A percentile compares a stretch with the other conserved stretches of the same genome.
Evolutionary conservation across 768 basidiomycete genomes (phyloP).

Genomic region (Wakefieldia striispora): DNA sequence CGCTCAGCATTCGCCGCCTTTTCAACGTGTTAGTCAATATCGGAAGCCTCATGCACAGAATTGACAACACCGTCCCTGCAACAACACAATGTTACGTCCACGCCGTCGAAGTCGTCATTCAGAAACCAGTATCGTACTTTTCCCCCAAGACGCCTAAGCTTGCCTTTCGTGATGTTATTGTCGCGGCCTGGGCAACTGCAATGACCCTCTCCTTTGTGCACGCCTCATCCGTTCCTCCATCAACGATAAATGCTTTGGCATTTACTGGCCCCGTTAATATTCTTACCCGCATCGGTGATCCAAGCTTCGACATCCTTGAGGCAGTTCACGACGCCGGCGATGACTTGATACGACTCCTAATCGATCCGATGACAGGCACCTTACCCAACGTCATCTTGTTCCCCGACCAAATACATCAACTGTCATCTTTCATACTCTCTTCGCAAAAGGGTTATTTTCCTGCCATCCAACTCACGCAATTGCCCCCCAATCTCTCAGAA

Average conservation of each 20-base stretch:
- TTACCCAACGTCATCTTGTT: slow-evolving; percentile 42
- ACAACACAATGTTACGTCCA: slow-evolving; percentile 39
- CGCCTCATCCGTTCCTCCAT: slow-evolving; percentile 18
- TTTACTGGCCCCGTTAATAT: slow-evolving; percentile 21
- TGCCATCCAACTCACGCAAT: slow-evolving; percentile 26
- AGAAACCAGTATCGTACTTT: slow-evolving; percentile 23
- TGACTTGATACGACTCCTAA: slow-evolving; percentile 31
- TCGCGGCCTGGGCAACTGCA: slow-evolving; percentile 38
- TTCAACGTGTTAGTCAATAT: slow-evolving; percentile 45
- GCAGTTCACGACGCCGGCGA: slow-evolving; percentile 35
- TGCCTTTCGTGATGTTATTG: slow-evolving; percentile 37
- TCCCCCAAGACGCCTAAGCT: slow-evolving; percentile 20
- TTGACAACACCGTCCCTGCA: slow-evolving; percentile 25
- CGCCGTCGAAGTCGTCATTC: slow-evolving; percentile 43
- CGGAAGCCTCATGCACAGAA: slow-evolving; percentile 35
- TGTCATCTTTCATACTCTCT: slow-evolving; percentile 39
- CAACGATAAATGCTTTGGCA: slow-evolving; percentile 20
- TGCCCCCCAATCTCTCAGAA: slow-evolving; percentile 25
- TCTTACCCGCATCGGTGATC: slow-evolving; percentile 27
- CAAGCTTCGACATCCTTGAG: slow-evolving; percentile 36
- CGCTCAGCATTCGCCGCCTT: slow-evolving; percentile 38
- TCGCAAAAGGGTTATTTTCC: slow-evolving; percentile 34
- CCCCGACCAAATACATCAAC: slow-evolving; percentile 37
- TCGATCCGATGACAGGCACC: slow-evolving; percentile 35
- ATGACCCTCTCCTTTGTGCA: slow-evolving; percentile 29